Percentiles rank a stretch among this genome's conserved stretches.
Conservation (phyloP, 2,329 filamentous ascomycete species). For the Paecilomyces sp. region DNA sequence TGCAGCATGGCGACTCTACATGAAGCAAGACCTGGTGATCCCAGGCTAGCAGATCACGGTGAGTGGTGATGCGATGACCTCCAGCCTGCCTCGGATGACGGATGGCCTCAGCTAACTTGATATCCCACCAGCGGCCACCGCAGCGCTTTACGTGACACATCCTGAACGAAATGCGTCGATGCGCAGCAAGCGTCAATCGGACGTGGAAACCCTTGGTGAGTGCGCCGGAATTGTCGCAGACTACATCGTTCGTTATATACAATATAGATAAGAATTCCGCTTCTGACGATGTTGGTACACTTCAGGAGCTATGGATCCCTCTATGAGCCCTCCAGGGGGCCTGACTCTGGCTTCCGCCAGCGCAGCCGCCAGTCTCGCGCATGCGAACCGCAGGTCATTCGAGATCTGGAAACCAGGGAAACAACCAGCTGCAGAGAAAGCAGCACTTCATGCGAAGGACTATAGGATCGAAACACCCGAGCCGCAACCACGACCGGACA, state of each 20-base stretch:
- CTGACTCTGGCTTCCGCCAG: conserved; percentile 56
- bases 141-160: conserved; percentile 52
- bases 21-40: conserved; percentile 13
- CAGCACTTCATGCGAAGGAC: conserved; percentile 53
- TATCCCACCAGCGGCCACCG: conserved; percentile 47
- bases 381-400: conserved; percentile 56
- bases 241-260: background rate
- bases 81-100: background rate
- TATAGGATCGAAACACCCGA: conserved; percentile 37
- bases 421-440: conserved; percentile 53
- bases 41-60: conserved; percentile 29
- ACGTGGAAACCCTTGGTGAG: background rate
- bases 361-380: conserved; percentile 67
- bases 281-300: background rate
- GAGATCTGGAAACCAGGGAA: conserved; percentile 61
- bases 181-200: background rate
- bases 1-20: conserved; percentile 20
- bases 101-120: background rate
- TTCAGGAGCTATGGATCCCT: background rate
- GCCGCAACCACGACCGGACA: conserved; percentile 30
- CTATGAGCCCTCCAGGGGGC: conserved; percentile 42
- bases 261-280: background rate
- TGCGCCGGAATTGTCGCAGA: background rate
- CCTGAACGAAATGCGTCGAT: conserved; percentile 19
- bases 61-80: conserved; percentile 4